Evolutionary conservation across 2,329 filamentous ascomycete species (phyloP).

Genomic region (Zelopaecilomyces penicillatus): DNA sequence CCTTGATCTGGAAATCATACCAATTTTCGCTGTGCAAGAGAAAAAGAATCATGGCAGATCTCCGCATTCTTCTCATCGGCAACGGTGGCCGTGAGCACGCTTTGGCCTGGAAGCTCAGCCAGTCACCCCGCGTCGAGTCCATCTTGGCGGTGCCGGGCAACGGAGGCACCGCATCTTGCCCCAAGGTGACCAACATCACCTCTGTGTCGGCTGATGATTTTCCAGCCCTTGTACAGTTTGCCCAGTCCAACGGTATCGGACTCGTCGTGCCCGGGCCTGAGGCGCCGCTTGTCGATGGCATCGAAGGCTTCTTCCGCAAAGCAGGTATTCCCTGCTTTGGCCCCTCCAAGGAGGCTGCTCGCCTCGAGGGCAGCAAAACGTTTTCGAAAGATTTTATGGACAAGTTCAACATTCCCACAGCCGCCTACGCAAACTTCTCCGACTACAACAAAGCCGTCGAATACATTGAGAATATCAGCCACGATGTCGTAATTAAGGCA

Average conservation of each 20-base stretch:
- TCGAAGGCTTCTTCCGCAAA: constrained; percentile 70
- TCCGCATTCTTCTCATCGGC: constrained; percentile 77
- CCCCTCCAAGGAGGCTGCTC: constrained; percentile 73
- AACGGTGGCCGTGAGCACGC: constrained; percentile 94
- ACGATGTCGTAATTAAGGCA: constrained; percentile 88
- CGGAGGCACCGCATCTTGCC: constrained; percentile 67
- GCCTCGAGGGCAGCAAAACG: constrained; percentile 93
- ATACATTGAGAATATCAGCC: constrained; percentile 63
- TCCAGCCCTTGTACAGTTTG: constrained; percentile 64
- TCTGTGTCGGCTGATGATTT: constrained; percentile 70
- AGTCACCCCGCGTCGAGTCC: constrained; percentile 68
- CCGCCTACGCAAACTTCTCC: constrained; percentile 81
- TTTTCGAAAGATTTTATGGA: constrained; percentile 99
- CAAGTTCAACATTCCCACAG: constrained; percentile 80
- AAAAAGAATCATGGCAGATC: constrained; percentile 22
- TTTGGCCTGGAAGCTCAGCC: constrained; percentile 84
- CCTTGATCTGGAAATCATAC: no score
- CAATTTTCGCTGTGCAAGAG: neutral
- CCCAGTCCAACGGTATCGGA: constrained; percentile 64
- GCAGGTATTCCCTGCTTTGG: constrained; percentile 77
- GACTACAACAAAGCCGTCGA: constrained; percentile 62
- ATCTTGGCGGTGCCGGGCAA: constrained; percentile 73
- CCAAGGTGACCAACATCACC: constrained; percentile 66
- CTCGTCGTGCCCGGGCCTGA: constrained; percentile 88
- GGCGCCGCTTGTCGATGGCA: constrained; percentile 84